These are phyloP conservation scores for Arachnomyces sp. DNA, from an alignment of 2,329 filamentous ascomycete species.

Conservation along the genomic window DNA sequence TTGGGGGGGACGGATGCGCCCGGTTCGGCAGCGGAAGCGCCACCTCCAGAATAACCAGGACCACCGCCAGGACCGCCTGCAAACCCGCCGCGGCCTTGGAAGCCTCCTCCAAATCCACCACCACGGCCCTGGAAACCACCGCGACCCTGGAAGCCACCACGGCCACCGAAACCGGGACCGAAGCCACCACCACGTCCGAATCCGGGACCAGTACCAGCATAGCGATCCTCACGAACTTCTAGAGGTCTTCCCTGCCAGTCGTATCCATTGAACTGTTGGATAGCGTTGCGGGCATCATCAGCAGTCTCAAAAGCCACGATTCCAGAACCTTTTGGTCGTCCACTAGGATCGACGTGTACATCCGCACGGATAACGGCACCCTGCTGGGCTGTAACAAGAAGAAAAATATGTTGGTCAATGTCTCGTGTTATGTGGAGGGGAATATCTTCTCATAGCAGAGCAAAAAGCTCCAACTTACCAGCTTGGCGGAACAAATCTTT, in stretches of 20 bases:
- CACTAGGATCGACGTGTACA: slow-evolving; percentile 84
- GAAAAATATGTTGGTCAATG: slow-evolving; percentile 5
- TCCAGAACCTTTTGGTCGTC: slow-evolving; percentile 89
- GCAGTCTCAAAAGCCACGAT: slow-evolving; percentile 94
- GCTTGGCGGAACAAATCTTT: slow-evolving; percentile 98
- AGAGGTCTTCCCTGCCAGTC: slow-evolving; percentile 93
- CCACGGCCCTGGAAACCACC: slow-evolving; percentile 37
- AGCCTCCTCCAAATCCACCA: slow-evolving; percentile 51
- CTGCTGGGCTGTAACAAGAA: slow-evolving; percentile 36
- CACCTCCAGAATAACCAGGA: slow-evolving; percentile 50
- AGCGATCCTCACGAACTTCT: slow-evolving; percentile 94
- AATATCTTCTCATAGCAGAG: slow-evolving; percentile 9
- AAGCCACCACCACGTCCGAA: slow-evolving; percentile 33
- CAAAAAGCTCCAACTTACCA: slow-evolving; percentile 53
- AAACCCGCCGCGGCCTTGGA: slow-evolving; percentile 41
- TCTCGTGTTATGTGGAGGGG: too few species aligned
- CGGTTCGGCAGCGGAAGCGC: slow-evolving; percentile 34
- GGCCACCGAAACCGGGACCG: slow-evolving; percentile 34
- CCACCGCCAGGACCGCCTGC: slow-evolving; percentile 44
- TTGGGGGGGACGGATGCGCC: slow-evolving; percentile 57
- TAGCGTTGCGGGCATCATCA: slow-evolving; percentile 91
- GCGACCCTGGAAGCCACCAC: slow-evolving; percentile 34
- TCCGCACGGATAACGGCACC: slow-evolving; percentile 88
- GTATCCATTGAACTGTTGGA: slow-evolving; percentile 95
- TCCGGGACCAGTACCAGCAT: slow-evolving; percentile 55